Percentiles rank a stretch among this genome's conserved stretches.
phyloP scores from a whole-genome alignment of 208 protist species.

The Acanthamoeba culbertsoni region DNA sequence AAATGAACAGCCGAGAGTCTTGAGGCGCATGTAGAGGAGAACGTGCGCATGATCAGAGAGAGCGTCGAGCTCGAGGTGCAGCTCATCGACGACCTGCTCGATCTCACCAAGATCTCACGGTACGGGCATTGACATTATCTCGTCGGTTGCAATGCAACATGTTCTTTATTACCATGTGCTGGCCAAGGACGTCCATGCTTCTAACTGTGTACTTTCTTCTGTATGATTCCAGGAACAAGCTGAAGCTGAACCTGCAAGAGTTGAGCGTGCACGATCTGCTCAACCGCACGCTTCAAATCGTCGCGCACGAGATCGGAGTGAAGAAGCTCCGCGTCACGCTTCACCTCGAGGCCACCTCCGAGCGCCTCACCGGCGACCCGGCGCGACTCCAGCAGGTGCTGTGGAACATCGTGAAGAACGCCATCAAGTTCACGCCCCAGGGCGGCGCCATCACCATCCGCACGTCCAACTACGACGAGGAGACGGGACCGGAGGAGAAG shows the following conservation, averaged over 20 bases:
- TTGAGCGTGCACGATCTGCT: neutral
- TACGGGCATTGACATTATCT: neutral
- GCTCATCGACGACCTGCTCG: constrained; percentile 54
- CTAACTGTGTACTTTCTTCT: neutral
- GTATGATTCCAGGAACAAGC: neutral
- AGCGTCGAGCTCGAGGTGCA: constrained; percentile 39
- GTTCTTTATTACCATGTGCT: neutral
- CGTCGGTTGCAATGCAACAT: neutral
- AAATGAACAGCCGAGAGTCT: neutral
- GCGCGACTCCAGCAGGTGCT: neutral
- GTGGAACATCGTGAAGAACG: neutral
- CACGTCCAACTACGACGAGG: constrained; percentile 5
- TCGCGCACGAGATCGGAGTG: neutral
- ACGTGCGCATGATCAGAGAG: neutral
- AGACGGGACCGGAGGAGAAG: neutral
- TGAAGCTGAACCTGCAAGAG: neutral
- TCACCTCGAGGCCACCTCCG: neutral
- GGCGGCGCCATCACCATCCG: neutral
- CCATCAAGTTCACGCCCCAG: constrained; percentile 37
- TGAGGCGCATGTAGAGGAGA: neutral
- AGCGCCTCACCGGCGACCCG: neutral
- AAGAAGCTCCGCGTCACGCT: neutral
- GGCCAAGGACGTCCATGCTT: neutral
- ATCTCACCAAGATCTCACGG: constrained; percentile 40
- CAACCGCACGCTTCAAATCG: constrained; percentile 16